Evolutionary conservation across 179 eudicot genomes (phyloP).

Genomic region (Spergularia azorica): DNA sequence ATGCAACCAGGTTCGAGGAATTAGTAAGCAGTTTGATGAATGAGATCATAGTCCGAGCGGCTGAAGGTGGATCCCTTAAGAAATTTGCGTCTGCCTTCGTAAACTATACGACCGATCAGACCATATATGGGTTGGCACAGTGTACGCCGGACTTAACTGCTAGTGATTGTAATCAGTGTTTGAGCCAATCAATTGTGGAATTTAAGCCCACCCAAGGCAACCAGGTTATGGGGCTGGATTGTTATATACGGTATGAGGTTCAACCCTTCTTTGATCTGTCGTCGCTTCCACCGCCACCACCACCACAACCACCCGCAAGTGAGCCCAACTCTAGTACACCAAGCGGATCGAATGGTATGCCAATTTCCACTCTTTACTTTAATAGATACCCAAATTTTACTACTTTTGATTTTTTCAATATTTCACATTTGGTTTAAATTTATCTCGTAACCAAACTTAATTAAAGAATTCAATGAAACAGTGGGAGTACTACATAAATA

Average conservation of each 20-base stretch:
- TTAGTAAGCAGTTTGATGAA: neutral
- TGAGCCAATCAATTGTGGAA: neutral
- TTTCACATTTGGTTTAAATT: no score
- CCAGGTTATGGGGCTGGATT: conserved; percentile 1
- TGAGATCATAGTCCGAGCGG: neutral
- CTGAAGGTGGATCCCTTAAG: neutral
- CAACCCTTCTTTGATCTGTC: conserved; percentile 9
- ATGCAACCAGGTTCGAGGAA: neutral
- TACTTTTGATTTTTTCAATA: no score
- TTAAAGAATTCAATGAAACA: no score
- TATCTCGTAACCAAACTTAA: no score
- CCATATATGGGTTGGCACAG: conserved; percentile 33
- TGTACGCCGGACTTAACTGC: conserved; percentile 39
- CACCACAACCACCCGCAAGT: neutral
- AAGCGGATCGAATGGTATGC: no score
- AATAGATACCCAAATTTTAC: no score
- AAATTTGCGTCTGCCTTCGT: neutral
- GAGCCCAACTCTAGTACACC: no score
- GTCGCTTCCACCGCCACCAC: neutral
- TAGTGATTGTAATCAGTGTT: conserved; percentile 30
- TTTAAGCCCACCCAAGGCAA: conserved; percentile 13
- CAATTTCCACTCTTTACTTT: no score
- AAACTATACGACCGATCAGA: neutral
- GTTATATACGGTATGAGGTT: conserved; percentile 17
- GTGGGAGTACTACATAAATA: no score